Evolutionary conservation across 495 filamentous ascomycete genomes (phyloP).

Genomic region (Trypethelium eluteriae): DNA sequence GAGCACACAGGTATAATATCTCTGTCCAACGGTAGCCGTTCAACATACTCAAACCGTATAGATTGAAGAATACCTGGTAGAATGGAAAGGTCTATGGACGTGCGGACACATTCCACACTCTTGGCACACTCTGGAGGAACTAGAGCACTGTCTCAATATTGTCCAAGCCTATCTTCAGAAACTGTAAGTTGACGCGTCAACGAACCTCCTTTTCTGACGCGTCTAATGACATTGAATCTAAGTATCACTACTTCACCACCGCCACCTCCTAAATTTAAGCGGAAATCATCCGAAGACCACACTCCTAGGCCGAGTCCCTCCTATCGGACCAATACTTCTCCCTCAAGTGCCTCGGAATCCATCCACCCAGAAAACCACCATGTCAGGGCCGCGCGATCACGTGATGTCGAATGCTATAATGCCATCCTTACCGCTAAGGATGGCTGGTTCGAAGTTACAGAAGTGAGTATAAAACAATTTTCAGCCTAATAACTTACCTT

Average conservation of each 20-base stretch:
- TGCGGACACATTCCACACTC: constrained; percentile 21
- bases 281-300: constrained; percentile 28
- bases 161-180: constrained; percentile 35
- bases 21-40: background rate
- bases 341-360: background rate
- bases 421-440: constrained; percentile 27
- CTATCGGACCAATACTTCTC: background rate
- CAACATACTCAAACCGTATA: constrained; percentile 14
- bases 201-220: constrained; percentile 12
- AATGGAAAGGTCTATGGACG: constrained; percentile 25
- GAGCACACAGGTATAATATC: background rate
- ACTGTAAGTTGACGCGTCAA: constrained; percentile 13
- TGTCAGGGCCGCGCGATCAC: background rate
- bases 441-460: constrained; percentile 25
- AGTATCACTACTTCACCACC: background rate
- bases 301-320: background rate
- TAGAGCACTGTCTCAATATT: constrained; percentile 26
- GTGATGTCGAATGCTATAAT: constrained; percentile 28
- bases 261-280: constrained; percentile 19
- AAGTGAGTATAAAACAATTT: constrained; percentile 17
- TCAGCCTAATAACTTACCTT: background rate
- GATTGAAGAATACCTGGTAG: constrained; percentile 34
- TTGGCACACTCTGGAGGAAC: constrained; percentile 34
- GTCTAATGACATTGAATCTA: background rate
- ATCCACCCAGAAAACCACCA: background rate